Conservation (phyloP, 1,284 basidiomycete species). For the Lignosus rhinocerotis region DNA sequence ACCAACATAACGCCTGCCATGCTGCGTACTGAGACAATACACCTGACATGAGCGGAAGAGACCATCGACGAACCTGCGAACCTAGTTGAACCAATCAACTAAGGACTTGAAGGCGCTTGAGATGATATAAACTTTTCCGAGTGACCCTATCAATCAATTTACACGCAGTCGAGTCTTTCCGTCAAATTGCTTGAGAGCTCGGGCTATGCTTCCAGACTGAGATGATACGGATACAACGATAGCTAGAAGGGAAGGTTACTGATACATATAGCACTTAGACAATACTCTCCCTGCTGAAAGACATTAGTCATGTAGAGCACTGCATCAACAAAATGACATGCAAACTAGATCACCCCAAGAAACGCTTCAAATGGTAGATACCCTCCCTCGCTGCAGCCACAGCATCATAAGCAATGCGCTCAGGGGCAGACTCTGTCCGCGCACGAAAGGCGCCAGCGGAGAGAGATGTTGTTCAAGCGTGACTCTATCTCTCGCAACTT, state of each 20-base stretch:
- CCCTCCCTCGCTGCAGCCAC: conserved; percentile 20
- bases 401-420: conserved; percentile 19
- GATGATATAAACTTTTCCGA: not conserved
- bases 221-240: no score
- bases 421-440: conserved; percentile 12
- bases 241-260: no score
- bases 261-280: not conserved
- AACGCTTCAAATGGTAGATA: conserved; percentile 5
- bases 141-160: not conserved
- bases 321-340: not conserved
- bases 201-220: no score
- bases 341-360: not conserved
- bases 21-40: no score
- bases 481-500: not conserved
- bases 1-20: no score
- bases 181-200: no score
- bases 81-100: no score
- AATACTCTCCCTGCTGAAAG: no score
- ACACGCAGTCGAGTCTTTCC: no score
- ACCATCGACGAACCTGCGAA: no score
- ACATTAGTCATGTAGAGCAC: not conserved
- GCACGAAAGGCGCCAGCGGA: conserved; percentile 2
- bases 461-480: not conserved
- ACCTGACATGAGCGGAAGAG: no score
- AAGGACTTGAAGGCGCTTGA: not conserved